phyloP scores from a whole-genome alignment of 148 eudicot species.

The Spergularia bocconei region DNA sequence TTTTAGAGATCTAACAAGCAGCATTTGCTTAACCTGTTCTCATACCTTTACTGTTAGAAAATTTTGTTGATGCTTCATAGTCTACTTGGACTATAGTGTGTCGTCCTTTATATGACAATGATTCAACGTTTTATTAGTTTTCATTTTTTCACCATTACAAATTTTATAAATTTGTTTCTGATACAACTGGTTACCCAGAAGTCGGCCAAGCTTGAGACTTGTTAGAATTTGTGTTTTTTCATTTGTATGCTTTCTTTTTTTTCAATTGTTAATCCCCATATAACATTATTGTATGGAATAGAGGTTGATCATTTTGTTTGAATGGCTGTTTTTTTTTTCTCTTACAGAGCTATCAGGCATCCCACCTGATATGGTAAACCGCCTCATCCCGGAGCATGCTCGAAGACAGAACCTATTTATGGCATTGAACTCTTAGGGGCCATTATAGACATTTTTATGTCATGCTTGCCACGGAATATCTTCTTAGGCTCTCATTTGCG shows the following conservation, averaged over 20 bases:
- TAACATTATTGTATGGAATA: background rate
- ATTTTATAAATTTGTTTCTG: no score
- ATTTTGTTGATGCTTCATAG: no score
- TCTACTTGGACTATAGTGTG: no score
- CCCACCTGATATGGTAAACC: slow-evolving; percentile 67
- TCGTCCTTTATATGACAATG: no score
- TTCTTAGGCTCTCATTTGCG: background rate
- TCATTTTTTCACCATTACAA: no score
- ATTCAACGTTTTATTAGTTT: no score
- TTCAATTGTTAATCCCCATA: background rate
- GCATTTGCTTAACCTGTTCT: no score
- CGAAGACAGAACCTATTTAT: slow-evolving; percentile 89
- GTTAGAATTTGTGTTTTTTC: background rate
- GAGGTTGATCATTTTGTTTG: background rate
- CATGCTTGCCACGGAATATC: slow-evolving; percentile 9
- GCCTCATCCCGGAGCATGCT: slow-evolving; percentile 96
- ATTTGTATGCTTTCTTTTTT: no score
- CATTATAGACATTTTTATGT: slow-evolving; percentile 2
- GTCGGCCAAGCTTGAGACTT: background rate
- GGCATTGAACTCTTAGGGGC: slow-evolving; percentile 69
- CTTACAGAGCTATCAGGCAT: slow-evolving; percentile 76
- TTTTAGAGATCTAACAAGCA: no score
- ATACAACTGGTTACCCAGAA: background rate
- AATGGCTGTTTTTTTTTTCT: background rate
- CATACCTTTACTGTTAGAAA: no score